These are phyloP conservation scores for Ophiognomonia clavigignenti-juglandacearum DNA, from an alignment of 2,329 filamentous ascomycete species.

Conservation along the genomic window DNA sequence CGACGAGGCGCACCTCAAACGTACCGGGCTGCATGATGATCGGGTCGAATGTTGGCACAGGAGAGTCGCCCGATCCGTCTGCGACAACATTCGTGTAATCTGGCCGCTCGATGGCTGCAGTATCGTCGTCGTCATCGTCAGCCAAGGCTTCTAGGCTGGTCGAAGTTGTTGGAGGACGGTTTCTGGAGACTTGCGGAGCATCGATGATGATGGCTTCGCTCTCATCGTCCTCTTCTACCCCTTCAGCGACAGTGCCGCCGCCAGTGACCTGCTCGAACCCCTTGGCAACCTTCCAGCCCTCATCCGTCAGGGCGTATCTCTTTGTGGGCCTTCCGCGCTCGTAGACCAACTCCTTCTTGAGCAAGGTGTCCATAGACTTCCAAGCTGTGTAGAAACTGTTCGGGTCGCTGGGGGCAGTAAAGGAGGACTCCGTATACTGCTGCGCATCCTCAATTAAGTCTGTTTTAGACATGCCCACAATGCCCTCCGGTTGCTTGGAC, in stretches of 20 bases:
- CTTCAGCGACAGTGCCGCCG: constrained; percentile 7
- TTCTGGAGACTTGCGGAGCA: background rate
- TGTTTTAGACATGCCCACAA: constrained; percentile 59
- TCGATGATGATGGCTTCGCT: background rate
- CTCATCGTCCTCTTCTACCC: background rate
- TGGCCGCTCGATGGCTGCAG: background rate
- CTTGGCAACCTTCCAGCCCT: constrained; percentile 70
- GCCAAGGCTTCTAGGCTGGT: too few species aligned
- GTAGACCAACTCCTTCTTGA: constrained; percentile 68
- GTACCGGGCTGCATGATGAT: constrained; percentile 58
- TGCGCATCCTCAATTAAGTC: constrained; percentile 67
- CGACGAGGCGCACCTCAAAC: constrained; percentile 67
- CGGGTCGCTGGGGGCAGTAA: constrained; percentile 61
- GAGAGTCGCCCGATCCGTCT: constrained; percentile 26
- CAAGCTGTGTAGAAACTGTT: constrained; percentile 74
- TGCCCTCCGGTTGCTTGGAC: constrained; percentile 51
- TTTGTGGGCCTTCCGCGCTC: constrained; percentile 64
- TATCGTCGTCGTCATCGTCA: constrained; percentile 2
- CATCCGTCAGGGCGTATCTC: constrained; percentile 68
- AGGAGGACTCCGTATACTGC: constrained; percentile 67
- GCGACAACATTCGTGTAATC: constrained; percentile 36
- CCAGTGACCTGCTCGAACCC: constrained; percentile 46
- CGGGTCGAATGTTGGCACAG: constrained; percentile 48
- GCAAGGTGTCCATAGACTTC: constrained; percentile 74
- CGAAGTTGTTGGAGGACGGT: background rate